These are phyloP conservation scores for Blastobotrys robertii DNA, from an alignment of 805 yeast species.

Conservation along the genomic window DNA sequence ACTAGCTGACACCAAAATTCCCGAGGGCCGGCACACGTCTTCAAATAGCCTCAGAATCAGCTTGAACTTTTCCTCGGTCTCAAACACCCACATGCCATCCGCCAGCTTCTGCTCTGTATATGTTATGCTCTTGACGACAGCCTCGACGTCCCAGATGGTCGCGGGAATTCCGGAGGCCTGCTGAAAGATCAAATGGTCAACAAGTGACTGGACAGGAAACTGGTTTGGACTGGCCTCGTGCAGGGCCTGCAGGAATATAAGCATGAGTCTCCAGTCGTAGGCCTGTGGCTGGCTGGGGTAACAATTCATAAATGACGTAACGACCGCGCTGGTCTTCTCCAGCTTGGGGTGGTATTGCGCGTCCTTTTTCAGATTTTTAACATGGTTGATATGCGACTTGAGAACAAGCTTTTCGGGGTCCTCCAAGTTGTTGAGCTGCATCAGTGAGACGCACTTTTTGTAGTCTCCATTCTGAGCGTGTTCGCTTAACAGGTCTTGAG, in stretches of 20 bases:
- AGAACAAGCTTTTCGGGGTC: conserved; percentile 8
- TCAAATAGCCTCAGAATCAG: conserved; percentile 17
- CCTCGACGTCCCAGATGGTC: conserved; percentile 21
- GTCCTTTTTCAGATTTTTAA: conserved; percentile 1
- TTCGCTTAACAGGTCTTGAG: conserved; percentile 1
- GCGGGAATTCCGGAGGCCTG: conserved; percentile 25
- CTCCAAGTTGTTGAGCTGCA: not conserved
- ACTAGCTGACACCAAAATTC: conserved; percentile 14
- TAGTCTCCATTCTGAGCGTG: conserved; percentile 7
- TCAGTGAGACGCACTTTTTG: conserved; percentile 7
- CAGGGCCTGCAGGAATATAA: conserved; percentile 20
- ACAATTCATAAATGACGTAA: conserved; percentile 14
- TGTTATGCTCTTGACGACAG: conserved; percentile 21
- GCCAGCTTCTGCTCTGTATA: conserved; percentile 8
- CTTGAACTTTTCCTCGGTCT: conserved; percentile 19
- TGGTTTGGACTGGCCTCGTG: conserved; percentile 15
- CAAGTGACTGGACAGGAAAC: conserved; percentile 18
- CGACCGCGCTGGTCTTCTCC: conserved; percentile 13
- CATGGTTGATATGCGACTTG: conserved; percentile 16
- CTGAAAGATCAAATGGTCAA: conserved; percentile 21
- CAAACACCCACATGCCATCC: conserved; percentile 11
- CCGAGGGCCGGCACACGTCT: conserved; percentile 17
- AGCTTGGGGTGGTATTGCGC: not conserved
- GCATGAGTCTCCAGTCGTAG: conserved; percentile 23
- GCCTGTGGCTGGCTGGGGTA: conserved; percentile 17